Evolutionary conservation across 2,329 filamentous ascomycete genomes (phyloP).

Genomic region (Gyromitra esculenta): DNA sequence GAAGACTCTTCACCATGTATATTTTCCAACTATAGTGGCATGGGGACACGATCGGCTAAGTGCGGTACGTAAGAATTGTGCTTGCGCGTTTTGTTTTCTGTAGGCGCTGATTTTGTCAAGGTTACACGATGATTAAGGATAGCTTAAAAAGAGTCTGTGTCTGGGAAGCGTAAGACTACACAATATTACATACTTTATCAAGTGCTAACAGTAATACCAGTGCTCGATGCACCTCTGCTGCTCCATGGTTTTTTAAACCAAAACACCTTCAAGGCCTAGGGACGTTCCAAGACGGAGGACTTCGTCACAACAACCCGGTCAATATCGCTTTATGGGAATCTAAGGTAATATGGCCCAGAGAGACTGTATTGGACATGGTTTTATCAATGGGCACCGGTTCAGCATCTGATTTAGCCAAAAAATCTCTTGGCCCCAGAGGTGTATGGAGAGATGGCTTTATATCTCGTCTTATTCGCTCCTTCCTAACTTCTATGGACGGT

Average conservation of each 20-base stretch:
- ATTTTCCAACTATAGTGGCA: constrained; percentile 20
- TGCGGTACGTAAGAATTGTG: constrained; percentile 16
- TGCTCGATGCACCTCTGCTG: constrained; percentile 37
- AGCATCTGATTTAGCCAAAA: not conserved
- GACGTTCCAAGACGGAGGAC: constrained; percentile 28
- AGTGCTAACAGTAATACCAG: constrained; percentile 19
- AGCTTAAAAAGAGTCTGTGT: not conserved
- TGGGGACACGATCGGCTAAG: not conserved
- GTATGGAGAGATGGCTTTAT: constrained; percentile 40
- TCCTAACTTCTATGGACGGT: constrained; percentile 40
- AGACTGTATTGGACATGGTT: constrained; percentile 47
- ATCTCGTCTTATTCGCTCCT: constrained; percentile 37
- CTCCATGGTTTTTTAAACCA: constrained; percentile 35
- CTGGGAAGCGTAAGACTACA: constrained; percentile 34
- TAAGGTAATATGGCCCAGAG: constrained; percentile 42
- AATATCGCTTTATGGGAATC: constrained; percentile 46
- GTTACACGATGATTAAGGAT: not conserved
- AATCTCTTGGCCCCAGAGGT: not conserved
- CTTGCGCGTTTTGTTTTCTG: not conserved
- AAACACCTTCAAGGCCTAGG: constrained; percentile 2
- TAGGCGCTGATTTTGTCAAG: not conserved
- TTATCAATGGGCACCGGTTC: constrained; percentile 54
- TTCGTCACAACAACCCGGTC: not conserved
- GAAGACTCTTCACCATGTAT: constrained; percentile 7
- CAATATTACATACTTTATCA: not conserved